Conservation (phyloP, 1,284 basidiomycete species). For the Hymenochaete sp. region DNA sequence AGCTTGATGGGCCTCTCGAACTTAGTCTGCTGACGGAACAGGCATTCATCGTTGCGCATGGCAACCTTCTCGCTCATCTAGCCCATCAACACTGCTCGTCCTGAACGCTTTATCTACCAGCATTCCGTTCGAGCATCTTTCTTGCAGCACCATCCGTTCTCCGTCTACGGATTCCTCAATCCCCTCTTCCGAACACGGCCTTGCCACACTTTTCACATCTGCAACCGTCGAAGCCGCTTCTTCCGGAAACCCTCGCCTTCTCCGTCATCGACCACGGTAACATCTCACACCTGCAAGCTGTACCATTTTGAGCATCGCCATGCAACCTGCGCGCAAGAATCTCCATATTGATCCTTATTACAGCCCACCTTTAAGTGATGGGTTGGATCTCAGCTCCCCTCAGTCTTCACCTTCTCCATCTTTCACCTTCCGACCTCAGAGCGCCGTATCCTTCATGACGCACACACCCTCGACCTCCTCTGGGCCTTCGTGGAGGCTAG, state of each 20-base stretch:
- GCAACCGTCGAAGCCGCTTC: no score
- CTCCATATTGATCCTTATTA: constrained; percentile 18
- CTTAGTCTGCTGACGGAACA: not conserved
- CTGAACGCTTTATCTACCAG: no score
- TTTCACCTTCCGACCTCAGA: constrained; percentile 14
- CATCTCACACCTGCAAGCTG: no score
- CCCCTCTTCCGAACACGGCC: no score
- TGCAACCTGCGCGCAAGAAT: constrained; percentile 11
- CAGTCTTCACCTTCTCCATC: constrained; percentile 12
- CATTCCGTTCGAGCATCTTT: not conserved
- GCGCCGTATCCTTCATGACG: constrained; percentile 12
- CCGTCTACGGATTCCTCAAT: not conserved
- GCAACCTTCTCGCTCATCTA: no score
- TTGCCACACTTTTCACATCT: no score
- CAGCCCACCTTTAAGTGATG: constrained; percentile 11
- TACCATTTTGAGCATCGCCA: no score
- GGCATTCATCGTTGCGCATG: not conserved
- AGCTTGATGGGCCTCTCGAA: constrained; percentile 1
- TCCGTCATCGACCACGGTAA: no score
- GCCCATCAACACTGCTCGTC: no score
- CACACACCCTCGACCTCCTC: constrained; percentile 10
- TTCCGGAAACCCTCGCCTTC: no score
- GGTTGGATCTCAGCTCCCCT: constrained; percentile 11
- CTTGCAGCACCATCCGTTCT: not conserved
- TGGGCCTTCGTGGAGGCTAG: constrained; percentile 25